Evolutionary conservation across 768 basidiomycete species (phyloP), one percentile per base, ranked within the genome.

Genomic region (Agrocybe praecox): DNA sequence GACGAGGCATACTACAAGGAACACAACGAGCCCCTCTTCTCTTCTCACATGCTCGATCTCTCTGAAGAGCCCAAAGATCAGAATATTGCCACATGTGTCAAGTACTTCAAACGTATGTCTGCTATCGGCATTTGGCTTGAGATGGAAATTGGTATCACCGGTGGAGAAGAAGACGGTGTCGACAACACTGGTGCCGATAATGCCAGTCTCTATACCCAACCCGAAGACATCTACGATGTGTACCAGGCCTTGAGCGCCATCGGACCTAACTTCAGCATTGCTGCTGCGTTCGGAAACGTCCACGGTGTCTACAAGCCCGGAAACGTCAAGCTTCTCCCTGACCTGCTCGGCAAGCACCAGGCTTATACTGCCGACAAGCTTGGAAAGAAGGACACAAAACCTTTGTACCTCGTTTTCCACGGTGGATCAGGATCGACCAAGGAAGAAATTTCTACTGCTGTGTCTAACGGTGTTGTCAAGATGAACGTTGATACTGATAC

Each of bases 81-180:
- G 67, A 99, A 98, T 81, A 99, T 98, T 71, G 88, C 81, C 43
- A 93, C 80, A 52, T 98, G 97, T 73, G 94, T 80, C 57, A 85
- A 94, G 71, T 99, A 99, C 83, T 96, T 98, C 76, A 82, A 88
- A 77, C 92, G 93, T 70, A 91, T 98, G 94, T 90, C 92, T 2
- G 86, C 89, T 59, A 74, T 98, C 68, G 90, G 92, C 50, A 77
- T 93, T 59, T 99, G 94, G 94, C 93, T 99, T 73, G 97, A 99
- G 84, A 99, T 99, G 97, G 97, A 99, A 77, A 99, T 99, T 72
- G 97, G 97, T 69, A 98, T 99, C 76, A 99, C 97, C 49, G 97
- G 97, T 68, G 97, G 97, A 66, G 97, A 99, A 74, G 97, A 99
- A 74, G 97, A 98, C 69, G 96, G 97, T 71, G 97, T 99, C 48